phyloP scores from a whole-genome alignment of 176 grass and related monocot species.

The Musa schizocarpa region DNA sequence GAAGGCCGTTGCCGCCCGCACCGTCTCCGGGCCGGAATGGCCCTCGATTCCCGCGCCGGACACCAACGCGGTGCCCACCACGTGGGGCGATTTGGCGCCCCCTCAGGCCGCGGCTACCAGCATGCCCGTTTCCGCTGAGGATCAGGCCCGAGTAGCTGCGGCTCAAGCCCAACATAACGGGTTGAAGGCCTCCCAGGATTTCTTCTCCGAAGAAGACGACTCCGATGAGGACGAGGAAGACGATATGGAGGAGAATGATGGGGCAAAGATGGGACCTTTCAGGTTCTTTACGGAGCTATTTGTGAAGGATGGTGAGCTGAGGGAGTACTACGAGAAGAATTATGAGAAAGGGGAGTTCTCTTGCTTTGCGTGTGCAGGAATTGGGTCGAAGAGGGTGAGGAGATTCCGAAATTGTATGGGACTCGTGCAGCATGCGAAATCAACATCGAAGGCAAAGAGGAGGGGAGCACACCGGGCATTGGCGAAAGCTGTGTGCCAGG shows the following conservation, averaged over 20 bases:
- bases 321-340: constrained; percentile 45
- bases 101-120: background rate
- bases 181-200: constrained; percentile 23
- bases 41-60: background rate
- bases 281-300: constrained; percentile 11
- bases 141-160: background rate
- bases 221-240: constrained; percentile 25
- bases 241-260: constrained; percentile 17
- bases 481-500: constrained; percentile 32
- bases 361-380: constrained; percentile 54
- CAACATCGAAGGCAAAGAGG: constrained; percentile 19
- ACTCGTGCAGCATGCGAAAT: constrained; percentile 50
- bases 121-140: background rate
- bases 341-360: constrained; percentile 38
- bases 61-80: background rate
- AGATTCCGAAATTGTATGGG: constrained; percentile 27
- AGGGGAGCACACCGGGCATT: constrained; percentile 47
- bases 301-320: constrained; percentile 5
- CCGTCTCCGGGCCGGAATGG: constrained; percentile 7
- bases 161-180: constrained; percentile 14
- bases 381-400: constrained; percentile 17
- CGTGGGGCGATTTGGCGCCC: constrained; percentile 4
- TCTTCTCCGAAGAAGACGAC: constrained; percentile 34
- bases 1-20: background rate
- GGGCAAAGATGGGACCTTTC: constrained; percentile 21